Base-by-base conservation (phyloP, 768 basidiomycete species). In the Russula vinacea region DNA sequence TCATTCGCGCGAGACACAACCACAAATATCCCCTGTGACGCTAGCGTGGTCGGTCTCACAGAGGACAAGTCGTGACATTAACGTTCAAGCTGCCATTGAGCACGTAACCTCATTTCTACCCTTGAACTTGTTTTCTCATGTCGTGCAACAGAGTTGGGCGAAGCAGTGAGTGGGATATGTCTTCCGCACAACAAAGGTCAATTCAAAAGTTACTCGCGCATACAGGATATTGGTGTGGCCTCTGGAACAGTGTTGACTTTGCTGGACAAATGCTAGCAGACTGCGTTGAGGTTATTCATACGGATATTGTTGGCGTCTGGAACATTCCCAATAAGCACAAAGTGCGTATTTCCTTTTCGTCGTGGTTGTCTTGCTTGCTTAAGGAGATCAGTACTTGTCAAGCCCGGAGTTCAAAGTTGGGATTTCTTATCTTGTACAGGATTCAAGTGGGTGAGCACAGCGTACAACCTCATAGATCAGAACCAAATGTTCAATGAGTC, bases 1-100 rank as follows among this genome's bases (percentile, higher is more conserved):
- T 1, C 24, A 33, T 7, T 16, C 58, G 1, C 22, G 19, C 6
- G 3, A 49, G n/a, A 29, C 26, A 42, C 33, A 22, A 7, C 8
- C 19, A 22, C 57, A 1, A 26, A 54, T 49, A 5, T 55, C 53
- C 5, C 53, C 53, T 54, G 58, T 55, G 29, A 17, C 29, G 7
- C 52, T 64, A 24, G 63, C 58, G 0, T 64, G 58, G 58, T 64
- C 63, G 3, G 11, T 26, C 24, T 53, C 63, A n/a, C 63, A 64
- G 58, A 60, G 58, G 13, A 45, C 32, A 16, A 59, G 47, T 24
- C 53, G 37, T 42, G 16, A 33, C n/a, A 9, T 59, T 17, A 59
- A 26, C 17, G 42, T 64, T 2, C 29, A 35, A 2, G 53, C 63
- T 24, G 39, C 53, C 1, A 60, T 64, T 5, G 53, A 64, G 63